A percentile compares a stretch with the other conserved stretches of the same genome.
These are phyloP conservation scores for Echinochloa phyllopogon DNA, from an alignment of 176 grass and related monocot species.

Conservation along the genomic window DNA sequence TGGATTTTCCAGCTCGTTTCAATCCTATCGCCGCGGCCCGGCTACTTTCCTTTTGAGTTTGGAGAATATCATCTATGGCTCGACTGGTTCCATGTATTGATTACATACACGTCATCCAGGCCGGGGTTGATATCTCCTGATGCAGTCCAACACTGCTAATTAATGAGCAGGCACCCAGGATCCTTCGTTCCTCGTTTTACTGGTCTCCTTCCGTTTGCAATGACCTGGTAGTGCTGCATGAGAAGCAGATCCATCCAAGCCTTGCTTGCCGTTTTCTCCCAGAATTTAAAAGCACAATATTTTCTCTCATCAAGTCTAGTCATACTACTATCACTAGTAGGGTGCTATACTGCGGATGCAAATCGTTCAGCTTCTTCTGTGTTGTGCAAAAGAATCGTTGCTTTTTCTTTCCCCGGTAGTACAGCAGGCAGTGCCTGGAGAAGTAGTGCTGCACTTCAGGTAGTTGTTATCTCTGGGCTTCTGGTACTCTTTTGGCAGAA, in stretches of 20 bases:
- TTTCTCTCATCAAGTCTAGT: not conserved
- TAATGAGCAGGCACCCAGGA: not conserved
- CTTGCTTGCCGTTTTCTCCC: not conserved
- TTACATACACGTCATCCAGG: not conserved
- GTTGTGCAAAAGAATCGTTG: not conserved
- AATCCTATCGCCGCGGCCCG: not conserved
- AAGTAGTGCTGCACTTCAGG: conserved; percentile 17
- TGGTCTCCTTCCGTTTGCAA: conserved; percentile 33
- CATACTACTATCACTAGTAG: not conserved
- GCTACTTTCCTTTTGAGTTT: not conserved
- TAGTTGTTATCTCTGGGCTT: conserved; percentile 39
- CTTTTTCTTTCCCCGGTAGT: not conserved
- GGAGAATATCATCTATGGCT: not conserved
- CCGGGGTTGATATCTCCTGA: not conserved
- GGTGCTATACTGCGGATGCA: not conserved
- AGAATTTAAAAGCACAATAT: not conserved
- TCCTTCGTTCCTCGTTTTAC: not conserved
- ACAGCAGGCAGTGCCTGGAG: not conserved
- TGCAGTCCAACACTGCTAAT: not conserved
- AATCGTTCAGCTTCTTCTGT: not conserved
- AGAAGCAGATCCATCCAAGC: conserved; percentile 24
- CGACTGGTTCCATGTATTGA: not conserved
- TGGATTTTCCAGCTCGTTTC: conserved; percentile 36
- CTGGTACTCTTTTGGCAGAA: conserved; percentile 32
- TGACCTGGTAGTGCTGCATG: not conserved